These are phyloP conservation scores for Tarenaya hassleriana DNA, from an alignment of 345 rosid species.

Conservation along the genomic window DNA sequence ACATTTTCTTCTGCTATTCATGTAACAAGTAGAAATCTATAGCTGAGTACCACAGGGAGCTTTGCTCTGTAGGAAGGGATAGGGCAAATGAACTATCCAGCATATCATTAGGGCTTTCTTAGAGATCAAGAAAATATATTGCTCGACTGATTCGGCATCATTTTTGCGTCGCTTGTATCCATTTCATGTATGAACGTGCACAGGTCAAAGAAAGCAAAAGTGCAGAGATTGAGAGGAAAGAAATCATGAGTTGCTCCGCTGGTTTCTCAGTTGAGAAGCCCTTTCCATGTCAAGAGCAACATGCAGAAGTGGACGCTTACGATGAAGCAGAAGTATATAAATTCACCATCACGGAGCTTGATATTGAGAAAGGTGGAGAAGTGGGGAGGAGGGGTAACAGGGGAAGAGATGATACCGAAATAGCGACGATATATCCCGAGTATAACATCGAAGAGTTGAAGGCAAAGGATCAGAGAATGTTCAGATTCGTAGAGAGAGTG, in stretches of 20 bases:
- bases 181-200: background rate
- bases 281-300: background rate
- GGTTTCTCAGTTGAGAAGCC: background rate
- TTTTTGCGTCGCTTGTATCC: background rate
- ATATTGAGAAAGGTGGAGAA: conserved; percentile 5
- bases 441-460: conserved; percentile 13
- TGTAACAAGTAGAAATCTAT: too few relatives aligned
- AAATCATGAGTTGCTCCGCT: background rate
- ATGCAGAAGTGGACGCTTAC: background rate
- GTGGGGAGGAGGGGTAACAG: background rate
- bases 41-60: too few relatives aligned
- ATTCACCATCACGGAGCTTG: conserved; percentile 8
- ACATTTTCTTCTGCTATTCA: background rate
- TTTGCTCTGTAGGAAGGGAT: too few relatives aligned
- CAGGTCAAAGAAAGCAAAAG: background rate
- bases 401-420: background rate
- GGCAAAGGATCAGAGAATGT: conserved; percentile 10
- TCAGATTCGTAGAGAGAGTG: conserved; percentile 16
- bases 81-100: too few relatives aligned
- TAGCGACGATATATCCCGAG: background rate
- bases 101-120: too few relatives aligned
- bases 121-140: too few relatives aligned
- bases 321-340: conserved; percentile 16
- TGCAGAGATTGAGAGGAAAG: conserved; percentile 1
- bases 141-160: background rate